phyloP scores from a whole-genome alignment of 305 asterid genomes.

The Coffea humblotiana region DNA sequence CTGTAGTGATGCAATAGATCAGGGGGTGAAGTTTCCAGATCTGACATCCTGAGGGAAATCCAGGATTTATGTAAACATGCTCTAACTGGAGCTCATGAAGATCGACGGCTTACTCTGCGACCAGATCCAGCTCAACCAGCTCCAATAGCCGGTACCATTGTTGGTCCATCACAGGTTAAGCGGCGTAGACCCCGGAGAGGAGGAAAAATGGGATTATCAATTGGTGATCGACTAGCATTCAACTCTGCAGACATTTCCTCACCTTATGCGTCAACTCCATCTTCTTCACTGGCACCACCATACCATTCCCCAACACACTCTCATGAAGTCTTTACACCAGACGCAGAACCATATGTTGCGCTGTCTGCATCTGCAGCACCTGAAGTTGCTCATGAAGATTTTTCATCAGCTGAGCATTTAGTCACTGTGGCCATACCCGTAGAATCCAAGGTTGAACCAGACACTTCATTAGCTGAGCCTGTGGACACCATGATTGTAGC shows the following conservation, averaged over 20 bases:
- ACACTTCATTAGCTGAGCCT: constrained; percentile 53
- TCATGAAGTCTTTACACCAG: constrained; percentile 41
- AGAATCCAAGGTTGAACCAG: constrained; percentile 28
- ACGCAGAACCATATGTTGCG: constrained; percentile 41
- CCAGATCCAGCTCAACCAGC: constrained; percentile 44
- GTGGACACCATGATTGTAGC: constrained; percentile 31
- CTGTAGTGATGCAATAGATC: constrained; percentile 26
- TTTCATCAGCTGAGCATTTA: constrained; percentile 15
- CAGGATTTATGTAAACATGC: constrained; percentile 67
- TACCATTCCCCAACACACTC: constrained; percentile 37
- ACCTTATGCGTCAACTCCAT: constrained; percentile 49
- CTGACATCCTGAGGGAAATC: constrained; percentile 65
- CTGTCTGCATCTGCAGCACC: constrained; percentile 41
- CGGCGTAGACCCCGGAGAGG: constrained; percentile 63
- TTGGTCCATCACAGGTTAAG: constrained; percentile 45
- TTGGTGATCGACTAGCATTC: constrained; percentile 25
- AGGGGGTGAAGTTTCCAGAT: constrained; percentile 38
- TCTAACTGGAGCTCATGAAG: constrained; percentile 63
- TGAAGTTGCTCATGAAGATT: constrained; percentile 38
- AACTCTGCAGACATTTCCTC: constrained; percentile 20
- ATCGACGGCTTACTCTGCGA: constrained; percentile 46
- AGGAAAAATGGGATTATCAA: constrained; percentile 32
- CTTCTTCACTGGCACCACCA: constrained; percentile 41
- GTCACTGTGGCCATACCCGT: constrained; percentile 9
- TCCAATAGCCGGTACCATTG: constrained; percentile 33